phyloP scores from a whole-genome alignment of 225 moss, liverwort and hornwort genomes.

The Sphagnum tenellum region DNA sequence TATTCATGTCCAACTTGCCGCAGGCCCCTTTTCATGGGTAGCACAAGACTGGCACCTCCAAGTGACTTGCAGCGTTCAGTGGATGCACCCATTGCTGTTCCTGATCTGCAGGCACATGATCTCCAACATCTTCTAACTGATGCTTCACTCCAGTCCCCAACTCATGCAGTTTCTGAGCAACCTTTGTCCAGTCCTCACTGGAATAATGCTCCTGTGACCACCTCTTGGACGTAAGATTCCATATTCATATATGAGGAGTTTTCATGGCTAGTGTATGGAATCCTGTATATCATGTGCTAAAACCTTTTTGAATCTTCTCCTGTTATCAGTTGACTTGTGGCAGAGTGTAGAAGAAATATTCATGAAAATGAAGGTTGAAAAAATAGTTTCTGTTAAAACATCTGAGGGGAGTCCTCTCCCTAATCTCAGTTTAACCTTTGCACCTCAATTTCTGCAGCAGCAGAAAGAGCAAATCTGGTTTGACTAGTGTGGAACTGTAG shows the following conservation, averaged over 20 bases:
- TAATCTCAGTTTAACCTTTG: no score
- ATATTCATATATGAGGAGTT: conserved; percentile 1
- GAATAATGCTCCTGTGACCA: conserved; percentile 56
- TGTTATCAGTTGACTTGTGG: no score
- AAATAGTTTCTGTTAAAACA: no score
- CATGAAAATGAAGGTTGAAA: no score
- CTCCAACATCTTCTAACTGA: conserved; percentile 27
- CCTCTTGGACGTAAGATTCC: conserved; percentile 66
- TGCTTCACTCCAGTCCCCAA: conserved; percentile 36
- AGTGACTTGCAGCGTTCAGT: conserved; percentile 41
- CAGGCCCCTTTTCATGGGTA: conserved; percentile 94
- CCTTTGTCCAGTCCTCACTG: conserved; percentile 57
- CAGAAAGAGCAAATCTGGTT: no score
- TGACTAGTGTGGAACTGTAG: no score
- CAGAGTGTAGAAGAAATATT: no score
- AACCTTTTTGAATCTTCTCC: no score
- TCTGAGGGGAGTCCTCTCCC: no score
- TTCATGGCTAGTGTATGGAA: no score
- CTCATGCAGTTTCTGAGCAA: conserved; percentile 28
- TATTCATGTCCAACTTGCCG: conserved; percentile 98
- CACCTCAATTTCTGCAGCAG: no score
- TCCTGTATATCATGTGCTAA: no score
- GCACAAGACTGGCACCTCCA: conserved; percentile 46
- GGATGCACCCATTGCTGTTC: conserved; percentile 35
- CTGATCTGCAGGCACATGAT: conserved; percentile 36